A percentile compares a stretch with the other conserved stretches of the same genome.
phyloP scores from a whole-genome alignment of 2,329 filamentous ascomycete genomes.

The Colletotrichum simmondsii region DNA sequence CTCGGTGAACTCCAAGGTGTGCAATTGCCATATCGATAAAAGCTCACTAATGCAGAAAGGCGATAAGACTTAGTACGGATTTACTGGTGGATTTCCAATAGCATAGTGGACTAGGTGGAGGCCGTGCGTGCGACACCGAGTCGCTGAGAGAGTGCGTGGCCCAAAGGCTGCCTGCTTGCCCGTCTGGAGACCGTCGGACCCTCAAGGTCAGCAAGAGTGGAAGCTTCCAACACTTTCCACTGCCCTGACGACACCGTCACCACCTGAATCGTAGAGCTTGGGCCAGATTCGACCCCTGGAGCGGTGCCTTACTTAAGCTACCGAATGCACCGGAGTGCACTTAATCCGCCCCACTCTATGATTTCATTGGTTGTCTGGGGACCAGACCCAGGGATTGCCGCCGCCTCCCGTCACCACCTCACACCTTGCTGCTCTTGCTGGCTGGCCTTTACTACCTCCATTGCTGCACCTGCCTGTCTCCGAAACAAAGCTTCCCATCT shows the following conservation, averaged over 20 bases:
- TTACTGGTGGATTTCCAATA: not conserved
- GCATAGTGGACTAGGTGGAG: not conserved
- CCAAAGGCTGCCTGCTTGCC: constrained; percentile 31
- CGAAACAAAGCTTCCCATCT: constrained; percentile 28
- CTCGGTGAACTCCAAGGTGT: constrained; percentile 16
- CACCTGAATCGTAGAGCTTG: constrained; percentile 35
- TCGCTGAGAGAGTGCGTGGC: constrained; percentile 28
- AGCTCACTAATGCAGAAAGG: constrained; percentile 32
- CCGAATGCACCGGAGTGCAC: constrained; percentile 29
- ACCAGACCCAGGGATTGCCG: constrained; percentile 28
- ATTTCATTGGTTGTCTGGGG: constrained; percentile 36
- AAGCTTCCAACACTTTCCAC: constrained; percentile 36
- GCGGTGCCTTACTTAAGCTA: constrained; percentile 30
- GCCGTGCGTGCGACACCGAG: constrained; percentile 19
- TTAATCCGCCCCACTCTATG: constrained; percentile 36
- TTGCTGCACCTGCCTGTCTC: constrained; percentile 17
- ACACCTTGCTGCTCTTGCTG: not conserved
- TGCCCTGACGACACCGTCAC: constrained; percentile 19
- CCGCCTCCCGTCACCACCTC: constrained; percentile 27
- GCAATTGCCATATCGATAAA: constrained; percentile 19
- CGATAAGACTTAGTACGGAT: constrained; percentile 17
- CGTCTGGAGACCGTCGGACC: not conserved
- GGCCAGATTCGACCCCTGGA: constrained; percentile 21
- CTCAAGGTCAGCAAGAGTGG: constrained; percentile 36
- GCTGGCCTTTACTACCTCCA: constrained; percentile 27